Conservation (phyloP, 208 protist species). For the Naegleria lovaniensis region DNA sequence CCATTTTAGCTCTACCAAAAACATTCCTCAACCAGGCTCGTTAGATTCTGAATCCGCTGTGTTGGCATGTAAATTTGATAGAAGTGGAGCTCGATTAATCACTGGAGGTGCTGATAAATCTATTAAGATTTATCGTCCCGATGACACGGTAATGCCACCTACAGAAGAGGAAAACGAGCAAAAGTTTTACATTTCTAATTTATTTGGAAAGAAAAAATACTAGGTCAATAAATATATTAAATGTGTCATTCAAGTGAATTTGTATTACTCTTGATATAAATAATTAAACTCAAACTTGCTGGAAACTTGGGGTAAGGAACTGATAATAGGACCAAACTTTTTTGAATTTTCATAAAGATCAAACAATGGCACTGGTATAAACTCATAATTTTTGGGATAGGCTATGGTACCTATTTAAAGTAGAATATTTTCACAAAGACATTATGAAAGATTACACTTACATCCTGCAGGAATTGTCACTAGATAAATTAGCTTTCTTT, state of each 20-base stretch:
- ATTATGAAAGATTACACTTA: constrained; percentile 29
- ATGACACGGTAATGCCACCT: constrained; percentile 30
- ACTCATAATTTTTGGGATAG: constrained; percentile 58
- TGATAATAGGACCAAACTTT: constrained; percentile 71
- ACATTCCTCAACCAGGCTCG: constrained; percentile 5
- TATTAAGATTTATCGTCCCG: constrained; percentile 63
- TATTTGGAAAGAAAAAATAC: neutral
- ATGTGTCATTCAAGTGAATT: too few relatives aligned
- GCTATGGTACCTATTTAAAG: constrained; percentile 45
- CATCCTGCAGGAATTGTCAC: constrained; percentile 62
- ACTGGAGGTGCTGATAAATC: constrained; percentile 78
- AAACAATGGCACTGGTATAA: constrained; percentile 76
- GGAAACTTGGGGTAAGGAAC: constrained; percentile 61
- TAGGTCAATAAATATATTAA: neutral
- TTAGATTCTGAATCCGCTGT: constrained; percentile 56
- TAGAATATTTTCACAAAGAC: neutral
- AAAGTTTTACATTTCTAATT: neutral
- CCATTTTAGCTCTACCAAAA: constrained; percentile 52
- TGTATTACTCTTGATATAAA: constrained; percentile 31
- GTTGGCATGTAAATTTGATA: constrained; percentile 63
- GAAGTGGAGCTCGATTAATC: constrained; percentile 66
- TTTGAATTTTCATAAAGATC: constrained; percentile 75
- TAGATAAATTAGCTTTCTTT: constrained; percentile 70
- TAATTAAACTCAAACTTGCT: constrained; percentile 62
- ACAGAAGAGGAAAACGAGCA: neutral